Evolutionary conservation across 1,284 basidiomycete species (phyloP).

Genomic region (Malassezia brasiliensis): DNA sequence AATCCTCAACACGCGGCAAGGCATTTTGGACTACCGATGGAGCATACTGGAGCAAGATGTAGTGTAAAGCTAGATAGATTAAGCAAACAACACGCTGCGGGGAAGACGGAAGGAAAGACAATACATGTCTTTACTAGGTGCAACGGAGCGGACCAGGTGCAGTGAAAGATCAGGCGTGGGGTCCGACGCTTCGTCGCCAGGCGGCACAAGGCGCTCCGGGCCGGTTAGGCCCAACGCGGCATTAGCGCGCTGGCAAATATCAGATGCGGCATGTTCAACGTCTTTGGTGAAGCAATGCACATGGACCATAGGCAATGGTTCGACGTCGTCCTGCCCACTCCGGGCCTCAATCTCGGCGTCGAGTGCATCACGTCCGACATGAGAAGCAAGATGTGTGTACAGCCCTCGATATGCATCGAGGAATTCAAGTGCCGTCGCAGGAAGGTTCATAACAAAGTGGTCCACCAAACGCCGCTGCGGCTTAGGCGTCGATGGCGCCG

Average conservation of each 20-base stretch:
- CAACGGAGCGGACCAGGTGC: conserved; percentile 79
- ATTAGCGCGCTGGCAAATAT: conserved; percentile 38
- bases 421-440: conserved; percentile 80
- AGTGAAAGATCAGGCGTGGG: conserved; percentile 51
- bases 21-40: conserved; percentile 14
- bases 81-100: conserved; percentile 30
- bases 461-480: conserved; percentile 44
- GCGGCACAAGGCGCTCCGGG: conserved; percentile 7
- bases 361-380: conserved; percentile 49
- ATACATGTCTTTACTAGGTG: conserved; percentile 97
- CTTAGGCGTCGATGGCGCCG: neutral
- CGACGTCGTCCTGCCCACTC: conserved; percentile 7
- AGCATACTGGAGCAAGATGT: conserved; percentile 11
- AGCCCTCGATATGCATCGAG: conserved; percentile 76
- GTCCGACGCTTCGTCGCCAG: conserved; percentile 19
- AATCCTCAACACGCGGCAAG: conserved; percentile 38
- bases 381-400: conserved; percentile 51
- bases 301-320: conserved; percentile 71
- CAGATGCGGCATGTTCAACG: conserved; percentile 27
- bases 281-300: conserved; percentile 94
- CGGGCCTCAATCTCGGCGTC: conserved; percentile 15
- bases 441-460: conserved; percentile 96
- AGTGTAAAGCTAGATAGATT: neutral
- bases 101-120: conserved; percentile 86
- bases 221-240: conserved; percentile 19